Conservation (phyloP, 163 green algal genomes). For the Prototheca wickerhamii region DNA sequence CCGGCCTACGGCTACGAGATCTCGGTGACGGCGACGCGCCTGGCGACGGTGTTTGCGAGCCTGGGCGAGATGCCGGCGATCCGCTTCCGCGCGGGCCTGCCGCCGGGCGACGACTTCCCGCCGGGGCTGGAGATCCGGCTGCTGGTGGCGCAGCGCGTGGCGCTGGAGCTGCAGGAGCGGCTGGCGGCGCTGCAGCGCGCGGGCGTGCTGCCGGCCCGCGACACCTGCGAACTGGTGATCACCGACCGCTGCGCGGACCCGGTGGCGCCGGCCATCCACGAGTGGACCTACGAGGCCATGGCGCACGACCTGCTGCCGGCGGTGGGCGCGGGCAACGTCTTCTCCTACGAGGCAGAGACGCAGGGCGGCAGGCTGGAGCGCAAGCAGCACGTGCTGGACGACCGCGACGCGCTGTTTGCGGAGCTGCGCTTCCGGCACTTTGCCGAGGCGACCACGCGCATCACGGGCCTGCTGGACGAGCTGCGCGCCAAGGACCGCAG, state of each 20-base stretch:
- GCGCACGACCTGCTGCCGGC: conserved; percentile 71
- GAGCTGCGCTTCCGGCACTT: conserved; percentile 79
- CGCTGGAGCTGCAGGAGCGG: conserved; percentile 38
- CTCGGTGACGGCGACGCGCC: conserved; percentile 42
- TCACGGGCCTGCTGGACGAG: conserved; percentile 42
- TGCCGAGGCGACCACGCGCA: conserved; percentile 50
- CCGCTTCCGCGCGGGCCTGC: conserved; percentile 48
- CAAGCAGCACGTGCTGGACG: conserved; percentile 59
- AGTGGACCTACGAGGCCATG: conserved; percentile 95
- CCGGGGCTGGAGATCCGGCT: conserved; percentile 46
- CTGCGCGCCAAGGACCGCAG: conserved; percentile 54
- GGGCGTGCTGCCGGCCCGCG: conserved; percentile 40
- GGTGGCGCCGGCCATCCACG: conserved; percentile 89
- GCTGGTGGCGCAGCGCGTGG: conserved; percentile 46
- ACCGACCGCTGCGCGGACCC: conserved; percentile 71
- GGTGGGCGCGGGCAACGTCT: conserved; percentile 37
- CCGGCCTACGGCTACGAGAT: conserved; percentile 38
- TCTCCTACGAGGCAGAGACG: conserved; percentile 38
- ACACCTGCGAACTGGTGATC: conserved; percentile 88
- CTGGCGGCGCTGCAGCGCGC: conserved; percentile 37
- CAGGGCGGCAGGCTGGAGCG: conserved; percentile 41
- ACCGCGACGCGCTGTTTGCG: conserved; percentile 68
- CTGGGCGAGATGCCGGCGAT: conserved; percentile 61
- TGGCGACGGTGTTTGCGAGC: conserved; percentile 68
- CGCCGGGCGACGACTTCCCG: conserved; percentile 46